Evolutionary conservation across 352 stramenopile species (phyloP), one percentile per base, ranked within the genome.

Genomic region (Phytophthora sp.): DNA sequence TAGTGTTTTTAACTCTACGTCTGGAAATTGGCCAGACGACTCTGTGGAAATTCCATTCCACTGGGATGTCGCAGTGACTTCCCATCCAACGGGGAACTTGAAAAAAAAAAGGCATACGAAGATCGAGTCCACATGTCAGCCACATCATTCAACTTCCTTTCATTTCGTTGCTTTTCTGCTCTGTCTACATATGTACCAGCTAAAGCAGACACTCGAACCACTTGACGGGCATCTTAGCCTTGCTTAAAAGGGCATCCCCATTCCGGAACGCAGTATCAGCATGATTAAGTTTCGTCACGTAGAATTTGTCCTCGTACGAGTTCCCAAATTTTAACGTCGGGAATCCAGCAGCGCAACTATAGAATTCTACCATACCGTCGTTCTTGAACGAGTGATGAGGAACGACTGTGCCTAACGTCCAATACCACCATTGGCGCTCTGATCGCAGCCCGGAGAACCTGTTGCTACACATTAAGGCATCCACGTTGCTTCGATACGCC

Each of bases 201-300:
- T 83, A 86, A 6, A 90, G 51, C 36, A 84, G 24, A 47, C 82
- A 91, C 62, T 89, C 74, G 56, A 91, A 86, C 82, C 82, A 91
- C 45, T 89, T 89, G 8, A 86, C 12, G 0, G 82, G 82, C 67
- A 79, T 91, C 42, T 85, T 73, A 1, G 73, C 51, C 6, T 74
- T 63, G 24, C 73, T 68, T 4, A 84, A 65, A 11, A 80, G 67
- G 0, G 59, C 67, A 35, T 91, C 82, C 13, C 78, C 80, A 33
- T 81, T 70, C 20, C 61, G 67, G 44, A 89, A 86, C 18, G 71
- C 49, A 16, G 69, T 84, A 44, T 91, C 78, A 2, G 51, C 53
- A 30, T 76, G 69, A 6, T 73, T 76, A 11, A 76, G 57, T 46
- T 66, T 56, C 7, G 57, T 66, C 18, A 73, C 55, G 66, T 91